Conservation (phyloP, 164 flowering plant genomes). For the Vitis riparia region DNA sequence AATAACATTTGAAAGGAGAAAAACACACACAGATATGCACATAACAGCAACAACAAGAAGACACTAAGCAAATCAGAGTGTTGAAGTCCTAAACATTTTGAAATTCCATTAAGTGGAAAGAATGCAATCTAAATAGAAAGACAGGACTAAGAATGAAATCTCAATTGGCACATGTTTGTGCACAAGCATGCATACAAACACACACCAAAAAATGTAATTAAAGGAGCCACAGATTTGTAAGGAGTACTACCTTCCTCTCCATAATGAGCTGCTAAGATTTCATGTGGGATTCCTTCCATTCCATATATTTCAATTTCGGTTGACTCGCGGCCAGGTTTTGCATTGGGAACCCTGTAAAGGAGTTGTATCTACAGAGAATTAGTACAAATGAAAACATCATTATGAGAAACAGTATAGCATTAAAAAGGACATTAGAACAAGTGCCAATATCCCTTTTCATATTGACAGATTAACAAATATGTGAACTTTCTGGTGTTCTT, state of each 20-base stretch:
- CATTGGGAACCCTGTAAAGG: conserved; percentile 85
- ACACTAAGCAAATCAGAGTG: neutral
- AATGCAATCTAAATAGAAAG: too few species aligned
- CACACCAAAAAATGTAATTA: neutral
- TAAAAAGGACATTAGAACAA: neutral
- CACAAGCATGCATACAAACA: neutral
- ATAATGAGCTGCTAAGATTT: conserved; percentile 84
- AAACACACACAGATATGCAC: too few species aligned
- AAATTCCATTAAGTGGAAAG: too few species aligned
- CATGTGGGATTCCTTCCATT: conserved; percentile 97
- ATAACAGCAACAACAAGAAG: too few species aligned
- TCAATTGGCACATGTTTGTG: too few species aligned
- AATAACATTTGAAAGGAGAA: too few species aligned
- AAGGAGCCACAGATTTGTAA: neutral
- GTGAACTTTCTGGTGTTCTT: neutral
- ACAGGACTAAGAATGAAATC: too few species aligned
- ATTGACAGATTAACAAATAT: too few species aligned
- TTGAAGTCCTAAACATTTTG: neutral
- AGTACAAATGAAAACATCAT: conserved; percentile 3
- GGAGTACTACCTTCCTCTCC: conserved; percentile 75
- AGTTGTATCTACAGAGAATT: conserved; percentile 4
- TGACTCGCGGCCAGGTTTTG: conserved; percentile 87
- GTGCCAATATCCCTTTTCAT: neutral
- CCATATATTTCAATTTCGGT: conserved; percentile 97
- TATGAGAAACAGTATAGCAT: neutral